Conservation (phyloP, 768 basidiomycete species). For the Phylloporus rhodoxanthus region DNA sequence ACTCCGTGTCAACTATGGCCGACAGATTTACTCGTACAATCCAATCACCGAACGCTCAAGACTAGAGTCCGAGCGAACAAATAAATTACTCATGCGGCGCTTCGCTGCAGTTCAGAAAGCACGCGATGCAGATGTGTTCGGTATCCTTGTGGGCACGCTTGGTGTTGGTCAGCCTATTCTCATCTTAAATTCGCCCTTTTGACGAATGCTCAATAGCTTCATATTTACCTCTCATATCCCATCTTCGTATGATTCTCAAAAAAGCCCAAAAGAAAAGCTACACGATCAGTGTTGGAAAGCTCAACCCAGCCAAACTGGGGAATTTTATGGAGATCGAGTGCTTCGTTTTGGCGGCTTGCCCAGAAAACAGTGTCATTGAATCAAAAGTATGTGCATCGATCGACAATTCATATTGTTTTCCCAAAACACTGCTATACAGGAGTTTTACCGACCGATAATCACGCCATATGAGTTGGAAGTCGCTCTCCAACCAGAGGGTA, state of each 20-base stretch:
- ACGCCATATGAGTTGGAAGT: slow-evolving; percentile 89
- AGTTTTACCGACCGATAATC: slow-evolving; percentile 85
- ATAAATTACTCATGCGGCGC: slow-evolving; percentile 82
- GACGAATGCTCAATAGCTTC: slow-evolving; percentile 44
- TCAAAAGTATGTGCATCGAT: slow-evolving; percentile 43
- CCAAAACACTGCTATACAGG: slow-evolving; percentile 39
- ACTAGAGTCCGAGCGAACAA: slow-evolving; percentile 64
- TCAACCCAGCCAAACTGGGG: slow-evolving; percentile 90
- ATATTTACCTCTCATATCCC: slow-evolving; percentile 79
- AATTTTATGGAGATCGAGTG: slow-evolving; percentile 97
- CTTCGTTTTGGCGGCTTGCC: slow-evolving; percentile 91
- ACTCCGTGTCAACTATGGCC: not conserved
- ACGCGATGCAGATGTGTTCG: slow-evolving; percentile 88
- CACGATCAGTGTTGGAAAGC: slow-evolving; percentile 90
- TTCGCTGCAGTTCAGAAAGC: slow-evolving; percentile 85
- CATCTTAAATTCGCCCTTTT: not conserved
- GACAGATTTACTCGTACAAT: slow-evolving; percentile 73
- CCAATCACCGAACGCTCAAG: slow-evolving; percentile 44
- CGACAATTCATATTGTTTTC: not conserved
- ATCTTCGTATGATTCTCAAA: slow-evolving; percentile 66
- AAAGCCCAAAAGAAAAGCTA: slow-evolving; percentile 82
- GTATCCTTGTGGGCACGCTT: slow-evolving; percentile 90
- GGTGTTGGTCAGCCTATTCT: slow-evolving; percentile 60
- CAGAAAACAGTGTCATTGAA: slow-evolving; percentile 82
- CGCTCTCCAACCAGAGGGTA: slow-evolving; percentile 63